Conservation (phyloP, 2,329 filamentous ascomycete species). For the Talaromyces sp. region DNA sequence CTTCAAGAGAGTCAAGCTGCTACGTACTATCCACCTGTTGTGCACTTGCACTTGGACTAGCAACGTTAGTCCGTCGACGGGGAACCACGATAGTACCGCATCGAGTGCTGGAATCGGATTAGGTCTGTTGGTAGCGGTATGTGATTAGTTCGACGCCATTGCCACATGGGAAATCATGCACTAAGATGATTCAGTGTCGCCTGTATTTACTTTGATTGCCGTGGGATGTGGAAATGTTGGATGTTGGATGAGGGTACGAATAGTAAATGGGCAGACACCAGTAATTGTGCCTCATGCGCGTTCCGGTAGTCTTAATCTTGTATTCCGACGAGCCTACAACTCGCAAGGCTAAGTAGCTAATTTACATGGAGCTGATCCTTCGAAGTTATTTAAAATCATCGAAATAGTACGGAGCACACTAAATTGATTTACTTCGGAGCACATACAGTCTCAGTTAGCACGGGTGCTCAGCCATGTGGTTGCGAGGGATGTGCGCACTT, state of each 20-base stretch:
- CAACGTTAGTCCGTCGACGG: not conserved
- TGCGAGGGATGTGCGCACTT: slow-evolving; percentile 4
- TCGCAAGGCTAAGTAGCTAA: not conserved
- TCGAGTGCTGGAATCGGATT: not conserved
- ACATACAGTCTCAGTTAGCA: not conserved
- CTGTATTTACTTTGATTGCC: not conserved
- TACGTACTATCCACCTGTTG: not conserved
- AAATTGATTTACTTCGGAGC: slow-evolving; percentile 1
- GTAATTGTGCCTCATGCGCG: not conserved
- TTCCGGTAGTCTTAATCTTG: not conserved
- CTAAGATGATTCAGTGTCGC: not conserved
- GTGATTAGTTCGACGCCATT: not conserved
- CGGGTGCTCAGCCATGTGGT: slow-evolving; percentile 8
- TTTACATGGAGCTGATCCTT: not conserved
- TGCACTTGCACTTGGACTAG: not conserved
- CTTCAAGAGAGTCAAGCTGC: not conserved
- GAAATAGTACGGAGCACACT: not conserved
- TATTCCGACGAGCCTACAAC: not conserved
- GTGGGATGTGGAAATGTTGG: not conserved
- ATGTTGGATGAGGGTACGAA: not conserved
- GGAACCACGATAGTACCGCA: not conserved
- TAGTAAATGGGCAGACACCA: not conserved
- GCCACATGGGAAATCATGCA: slow-evolving; percentile 11
- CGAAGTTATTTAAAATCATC: not conserved
- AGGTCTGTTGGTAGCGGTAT: not conserved